These are phyloP conservation scores for Pseudonitzschia pungens DNA, from an alignment of 108 stramenopile species.

Conservation along the genomic window DNA sequence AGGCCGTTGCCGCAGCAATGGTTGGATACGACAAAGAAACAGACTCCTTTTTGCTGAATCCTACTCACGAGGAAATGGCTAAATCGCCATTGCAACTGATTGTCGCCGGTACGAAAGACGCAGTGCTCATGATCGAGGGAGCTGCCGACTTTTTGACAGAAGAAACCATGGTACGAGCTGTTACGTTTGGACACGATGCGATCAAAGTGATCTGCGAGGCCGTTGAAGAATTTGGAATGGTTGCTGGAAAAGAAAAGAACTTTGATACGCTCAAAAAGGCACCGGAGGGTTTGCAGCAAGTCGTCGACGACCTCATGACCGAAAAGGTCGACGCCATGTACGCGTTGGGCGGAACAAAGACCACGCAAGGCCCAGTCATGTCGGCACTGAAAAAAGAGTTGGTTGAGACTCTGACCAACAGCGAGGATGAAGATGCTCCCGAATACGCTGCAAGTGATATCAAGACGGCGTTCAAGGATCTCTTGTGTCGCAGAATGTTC, in stretches of 20 bases:
- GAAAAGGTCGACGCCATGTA: conserved; percentile 45
- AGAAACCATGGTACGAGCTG: conserved; percentile 79
- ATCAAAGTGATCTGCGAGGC: conserved; percentile 78
- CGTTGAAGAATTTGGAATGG: conserved; percentile 59
- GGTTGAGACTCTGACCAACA: conserved; percentile 46
- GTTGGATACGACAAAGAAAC: conserved; percentile 63
- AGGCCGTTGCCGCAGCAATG: conserved; percentile 80
- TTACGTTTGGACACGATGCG: conserved; percentile 80
- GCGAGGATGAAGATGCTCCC: conserved; percentile 47
- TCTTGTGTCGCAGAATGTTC: conserved; percentile 70
- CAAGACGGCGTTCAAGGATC: conserved; percentile 57
- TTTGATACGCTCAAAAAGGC: conserved; percentile 51
- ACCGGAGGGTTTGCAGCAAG: conserved; percentile 55
- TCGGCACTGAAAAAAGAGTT: conserved; percentile 48
- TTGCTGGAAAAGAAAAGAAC: conserved; percentile 61
- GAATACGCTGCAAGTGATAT: conserved; percentile 37
- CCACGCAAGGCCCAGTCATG: conserved; percentile 48
- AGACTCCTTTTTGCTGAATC: conserved; percentile 66
- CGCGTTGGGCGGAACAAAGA: conserved; percentile 49
- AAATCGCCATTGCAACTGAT: conserved; percentile 61
- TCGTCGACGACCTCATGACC: conserved; percentile 56
- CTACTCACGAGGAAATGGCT: conserved; percentile 70
- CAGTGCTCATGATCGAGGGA: conserved; percentile 94
- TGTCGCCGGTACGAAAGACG: conserved; percentile 89
- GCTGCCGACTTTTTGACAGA: conserved; percentile 90